Percentiles rank a stretch among this genome's conserved stretches.
These are phyloP conservation scores for Vanilla planifolia DNA, from an alignment of 106 monocot genomes.

Conservation along the genomic window DNA sequence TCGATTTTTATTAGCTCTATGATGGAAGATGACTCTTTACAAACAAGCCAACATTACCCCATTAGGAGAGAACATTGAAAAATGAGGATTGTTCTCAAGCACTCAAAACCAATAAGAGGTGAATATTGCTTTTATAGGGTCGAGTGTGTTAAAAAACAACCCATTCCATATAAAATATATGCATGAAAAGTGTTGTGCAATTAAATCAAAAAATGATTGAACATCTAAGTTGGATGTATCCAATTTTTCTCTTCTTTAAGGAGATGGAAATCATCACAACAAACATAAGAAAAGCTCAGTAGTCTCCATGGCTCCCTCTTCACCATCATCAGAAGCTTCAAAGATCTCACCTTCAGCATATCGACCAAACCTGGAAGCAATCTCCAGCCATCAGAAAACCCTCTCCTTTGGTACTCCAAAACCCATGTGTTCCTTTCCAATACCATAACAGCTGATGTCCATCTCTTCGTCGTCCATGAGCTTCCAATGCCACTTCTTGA, in stretches of 20 bases:
- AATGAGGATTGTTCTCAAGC: too few relatives aligned
- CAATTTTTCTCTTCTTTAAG: background rate
- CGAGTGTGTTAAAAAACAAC: too few relatives aligned
- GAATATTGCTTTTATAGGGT: too few relatives aligned
- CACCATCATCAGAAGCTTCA: background rate
- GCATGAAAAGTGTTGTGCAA: too few relatives aligned
- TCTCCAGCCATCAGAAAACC: conserved; percentile 12
- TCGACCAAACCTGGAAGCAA: background rate
- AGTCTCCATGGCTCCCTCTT: conserved; percentile 1
- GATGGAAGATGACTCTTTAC: too few relatives aligned
- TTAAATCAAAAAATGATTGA: too few relatives aligned
- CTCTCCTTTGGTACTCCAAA: conserved; percentile 46
- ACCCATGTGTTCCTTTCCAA: conserved; percentile 60
- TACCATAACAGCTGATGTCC: conserved; percentile 29
- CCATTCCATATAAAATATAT: too few relatives aligned
- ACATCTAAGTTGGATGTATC: background rate
- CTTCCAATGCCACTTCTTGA: conserved; percentile 31
- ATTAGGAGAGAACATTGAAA: too few relatives aligned
- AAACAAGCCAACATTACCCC: too few relatives aligned
- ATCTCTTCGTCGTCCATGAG: conserved; percentile 34
- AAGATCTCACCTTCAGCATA: background rate
- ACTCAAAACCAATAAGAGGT: too few relatives aligned
- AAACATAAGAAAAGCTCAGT: background rate
- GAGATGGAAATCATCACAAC: background rate
- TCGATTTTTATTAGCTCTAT: too few relatives aligned